Evolutionary conservation across 805 yeast species (phyloP).

Genomic region (Maudiozyma bulderi): DNA sequence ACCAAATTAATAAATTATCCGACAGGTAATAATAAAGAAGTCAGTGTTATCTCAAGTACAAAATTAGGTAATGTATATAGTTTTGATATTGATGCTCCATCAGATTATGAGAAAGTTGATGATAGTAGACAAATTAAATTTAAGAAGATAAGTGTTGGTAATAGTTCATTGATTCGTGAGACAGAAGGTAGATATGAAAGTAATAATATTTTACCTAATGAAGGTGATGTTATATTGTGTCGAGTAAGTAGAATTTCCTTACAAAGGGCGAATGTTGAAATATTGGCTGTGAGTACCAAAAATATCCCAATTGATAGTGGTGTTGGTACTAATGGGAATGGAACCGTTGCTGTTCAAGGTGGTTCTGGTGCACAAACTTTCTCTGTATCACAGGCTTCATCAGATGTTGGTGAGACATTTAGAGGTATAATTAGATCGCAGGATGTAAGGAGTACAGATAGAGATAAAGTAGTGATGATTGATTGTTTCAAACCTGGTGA

Average conservation of each 20-base stretch:
- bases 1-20: constrained; percentile 39
- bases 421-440: constrained; percentile 79
- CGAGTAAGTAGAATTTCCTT: constrained; percentile 56
- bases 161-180: neutral
- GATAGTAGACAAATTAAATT: constrained; percentile 8
- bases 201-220: constrained; percentile 44
- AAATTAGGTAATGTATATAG: constrained; percentile 47
- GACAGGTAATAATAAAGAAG: constrained; percentile 24
- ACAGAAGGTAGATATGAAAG: neutral
- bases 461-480: constrained; percentile 73
- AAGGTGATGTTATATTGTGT: constrained; percentile 74
- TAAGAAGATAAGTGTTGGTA: constrained; percentile 5
- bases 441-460: constrained; percentile 83
- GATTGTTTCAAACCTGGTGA: constrained; percentile 89
- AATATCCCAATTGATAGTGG: constrained; percentile 53
- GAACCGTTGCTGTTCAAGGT: constrained; percentile 37
- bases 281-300: constrained; percentile 56
- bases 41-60: constrained; percentile 46
- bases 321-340: constrained; percentile 47
- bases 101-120: constrained; percentile 6
- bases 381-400: constrained; percentile 38
- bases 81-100: constrained; percentile 16
- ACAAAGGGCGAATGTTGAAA: constrained; percentile 71
- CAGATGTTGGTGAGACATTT: constrained; percentile 79
- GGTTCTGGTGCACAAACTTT: constrained; percentile 44